Evolutionary conservation across 228 moss, liverwort and hornwort genomes (phyloP).

Genomic region (Sphagnum magellanicum): DNA sequence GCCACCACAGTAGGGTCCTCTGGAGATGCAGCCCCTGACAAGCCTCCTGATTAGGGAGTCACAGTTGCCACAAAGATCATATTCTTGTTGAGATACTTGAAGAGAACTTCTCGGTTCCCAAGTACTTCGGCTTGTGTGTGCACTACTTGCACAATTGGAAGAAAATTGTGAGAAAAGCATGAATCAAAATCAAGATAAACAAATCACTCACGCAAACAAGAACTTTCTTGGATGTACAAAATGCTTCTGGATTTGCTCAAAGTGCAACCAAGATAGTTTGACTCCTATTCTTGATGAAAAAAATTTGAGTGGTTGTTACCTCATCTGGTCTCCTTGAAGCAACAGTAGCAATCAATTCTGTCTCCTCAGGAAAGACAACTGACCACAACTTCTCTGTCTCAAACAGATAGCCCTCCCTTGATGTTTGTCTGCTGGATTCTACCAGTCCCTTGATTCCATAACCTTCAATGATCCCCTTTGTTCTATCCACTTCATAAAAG

Average conservation of each 20-base stretch:
- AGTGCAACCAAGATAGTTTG: no score
- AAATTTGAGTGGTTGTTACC: conserved; percentile 25
- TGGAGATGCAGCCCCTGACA: conserved; percentile 67
- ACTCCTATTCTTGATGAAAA: no score
- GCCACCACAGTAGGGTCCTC: conserved; percentile 80
- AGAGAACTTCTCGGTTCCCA: conserved; percentile 70
- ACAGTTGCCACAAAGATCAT: conserved; percentile 85
- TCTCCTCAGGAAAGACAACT: conserved; percentile 73
- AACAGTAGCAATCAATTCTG: conserved; percentile 62
- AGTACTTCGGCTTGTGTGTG: conserved; percentile 92
- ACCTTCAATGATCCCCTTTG: conserved; percentile 73
- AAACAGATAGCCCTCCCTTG: conserved; percentile 67
- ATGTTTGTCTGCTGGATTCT: conserved; percentile 20
- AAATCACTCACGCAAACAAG: no score
- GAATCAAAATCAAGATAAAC: no score
- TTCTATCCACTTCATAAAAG: conserved; percentile 71
- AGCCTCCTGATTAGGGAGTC: conserved; percentile 46
- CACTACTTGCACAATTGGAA: conserved; percentile 38
- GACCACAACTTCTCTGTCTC: conserved; percentile 72
- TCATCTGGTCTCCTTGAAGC: conserved; percentile 72
- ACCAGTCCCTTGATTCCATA: conserved; percentile 45
- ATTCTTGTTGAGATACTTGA: conserved; percentile 88
- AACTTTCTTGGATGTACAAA: no score
- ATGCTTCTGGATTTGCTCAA: no score
- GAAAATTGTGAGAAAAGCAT: no score